phyloP scores from a whole-genome alignment of 208 protist species.

The Leishmania tarentolae region DNA sequence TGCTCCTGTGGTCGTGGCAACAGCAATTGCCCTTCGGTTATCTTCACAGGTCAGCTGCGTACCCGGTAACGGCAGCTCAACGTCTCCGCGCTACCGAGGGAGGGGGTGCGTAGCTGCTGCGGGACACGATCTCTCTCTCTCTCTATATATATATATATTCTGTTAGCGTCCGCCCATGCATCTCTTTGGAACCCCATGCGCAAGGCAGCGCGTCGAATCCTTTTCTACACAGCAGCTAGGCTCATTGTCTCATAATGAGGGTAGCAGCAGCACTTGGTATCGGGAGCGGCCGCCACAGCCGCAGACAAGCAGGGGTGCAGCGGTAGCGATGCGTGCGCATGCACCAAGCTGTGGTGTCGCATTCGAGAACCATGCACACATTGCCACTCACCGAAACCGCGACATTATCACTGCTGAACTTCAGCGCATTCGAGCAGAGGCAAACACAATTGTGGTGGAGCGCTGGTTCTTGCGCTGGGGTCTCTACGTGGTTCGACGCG shows the following conservation, averaged over 20 bases:
- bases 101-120: not conserved
- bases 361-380: not conserved
- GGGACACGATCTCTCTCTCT: too few relatives aligned
- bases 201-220: conserved; percentile 2
- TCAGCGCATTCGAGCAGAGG: conserved; percentile 18
- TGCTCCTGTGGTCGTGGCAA: not conserved
- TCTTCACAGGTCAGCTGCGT: not conserved
- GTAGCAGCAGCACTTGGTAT: not conserved
- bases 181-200: conserved; percentile 4
- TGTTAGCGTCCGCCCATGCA: conserved; percentile 5
- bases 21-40: not conserved
- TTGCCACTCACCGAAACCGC: not conserved
- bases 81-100: not conserved
- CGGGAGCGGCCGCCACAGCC: not conserved
- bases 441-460: conserved; percentile 8
- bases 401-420: conserved; percentile 14
- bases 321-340: not conserved
- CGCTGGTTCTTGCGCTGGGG: conserved; percentile 23
- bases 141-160: not conserved
- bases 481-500: conserved; percentile 20
- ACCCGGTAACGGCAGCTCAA: too few relatives aligned
- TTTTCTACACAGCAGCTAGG: not conserved
- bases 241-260: not conserved
- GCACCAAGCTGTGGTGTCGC: not conserved
- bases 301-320: not conserved